Evolutionary conservation across 768 basidiomycete genomes (phyloP), one percentile per base, ranked within the genome.

Genomic region (Tephrocybe sp.): DNA sequence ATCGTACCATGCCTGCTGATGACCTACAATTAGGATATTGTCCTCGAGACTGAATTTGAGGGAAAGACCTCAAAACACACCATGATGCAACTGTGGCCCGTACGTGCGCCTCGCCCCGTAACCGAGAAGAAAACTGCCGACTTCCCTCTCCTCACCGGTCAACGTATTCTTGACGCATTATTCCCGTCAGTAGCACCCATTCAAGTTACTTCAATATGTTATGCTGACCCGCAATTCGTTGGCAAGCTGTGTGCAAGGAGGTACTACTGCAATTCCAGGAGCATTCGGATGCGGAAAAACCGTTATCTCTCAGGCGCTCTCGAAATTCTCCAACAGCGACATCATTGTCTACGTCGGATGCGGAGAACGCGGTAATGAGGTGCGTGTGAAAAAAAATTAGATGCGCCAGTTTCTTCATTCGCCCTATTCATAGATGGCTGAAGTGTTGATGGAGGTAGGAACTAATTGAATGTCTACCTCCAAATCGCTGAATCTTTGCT

Each of bases 341-440:
- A 98, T 98, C 61, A 98, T 99, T 65, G 84, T 99, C 59, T 99
- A 99, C 64, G 97, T 99, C 59, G 97, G 97, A 21, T 98, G 97
- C 65, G 97, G 96, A 54, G 97, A 99, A 70, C 92, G 97, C 59
- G 96, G 96, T 62, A 98, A 98, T 63, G 93, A 97, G 80, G 90
- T 86, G 50, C 9, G 52, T 42, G 75, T 60, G 13, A 36, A 38
- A 9, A 40, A 39, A 32, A 15, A 11, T 36, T 12, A 19, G 7
- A 38, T 19, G 25, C 48, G 21, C 27, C 30, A 21, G 26, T 55
- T 41, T 49, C 49, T 31, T 57, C 11, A 56, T 36, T 19, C n/a
- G 9, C 8, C 36, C 7, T 36, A 31, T 43, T 43, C 44, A 4
- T 53, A 90, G 87, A 92, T 92, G 90, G 94, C 94, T 46, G 94